Evolutionary conservation across 192 early-diverging fungal species (phyloP).

Genomic region (Mortierella hygrophila): DNA sequence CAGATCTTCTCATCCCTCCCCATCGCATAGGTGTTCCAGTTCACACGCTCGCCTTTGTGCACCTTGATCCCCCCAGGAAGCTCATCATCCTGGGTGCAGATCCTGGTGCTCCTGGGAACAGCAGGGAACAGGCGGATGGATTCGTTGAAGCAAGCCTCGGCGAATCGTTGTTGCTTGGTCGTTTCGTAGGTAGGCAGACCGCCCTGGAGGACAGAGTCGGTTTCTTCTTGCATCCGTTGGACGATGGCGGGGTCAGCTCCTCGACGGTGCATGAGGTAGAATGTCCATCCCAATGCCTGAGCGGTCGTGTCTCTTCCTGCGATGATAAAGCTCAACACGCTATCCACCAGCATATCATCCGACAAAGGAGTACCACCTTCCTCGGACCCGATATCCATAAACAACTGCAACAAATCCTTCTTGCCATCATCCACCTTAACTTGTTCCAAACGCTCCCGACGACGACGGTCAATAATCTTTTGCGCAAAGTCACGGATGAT

Average conservation of each 20-base stretch:
- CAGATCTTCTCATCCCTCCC: conserved; percentile 68
- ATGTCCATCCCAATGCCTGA: conserved; percentile 53
- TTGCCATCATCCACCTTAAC: conserved; percentile 11
- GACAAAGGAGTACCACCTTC: conserved; percentile 45
- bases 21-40: conserved; percentile 63
- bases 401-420: conserved; percentile 57
- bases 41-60: conserved; percentile 62
- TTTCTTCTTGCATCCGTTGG: conserved; percentile 47
- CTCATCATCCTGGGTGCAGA: conserved; percentile 68
- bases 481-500: conserved; percentile 28
- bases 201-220: conserved; percentile 31
- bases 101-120: conserved; percentile 70
- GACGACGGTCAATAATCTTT: conserved; percentile 47
- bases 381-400: conserved; percentile 45
- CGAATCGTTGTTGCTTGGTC: conserved; percentile 42
- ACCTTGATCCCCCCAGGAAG: conserved; percentile 73
- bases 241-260: conserved; percentile 43
- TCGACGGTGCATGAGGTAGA: conserved; percentile 61
- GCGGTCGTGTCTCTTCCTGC: conserved; percentile 72
- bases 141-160: conserved; percentile 66
- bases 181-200: conserved; percentile 34
- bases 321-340: conserved; percentile 57
- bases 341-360: conserved; percentile 60
- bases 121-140: conserved; percentile 72
- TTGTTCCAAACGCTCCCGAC: neutral